Evolutionary conservation across 495 filamentous ascomycete genomes (phyloP), one percentile per base, ranked within the genome.

Genomic region (Penicillium arizonense): DNA sequence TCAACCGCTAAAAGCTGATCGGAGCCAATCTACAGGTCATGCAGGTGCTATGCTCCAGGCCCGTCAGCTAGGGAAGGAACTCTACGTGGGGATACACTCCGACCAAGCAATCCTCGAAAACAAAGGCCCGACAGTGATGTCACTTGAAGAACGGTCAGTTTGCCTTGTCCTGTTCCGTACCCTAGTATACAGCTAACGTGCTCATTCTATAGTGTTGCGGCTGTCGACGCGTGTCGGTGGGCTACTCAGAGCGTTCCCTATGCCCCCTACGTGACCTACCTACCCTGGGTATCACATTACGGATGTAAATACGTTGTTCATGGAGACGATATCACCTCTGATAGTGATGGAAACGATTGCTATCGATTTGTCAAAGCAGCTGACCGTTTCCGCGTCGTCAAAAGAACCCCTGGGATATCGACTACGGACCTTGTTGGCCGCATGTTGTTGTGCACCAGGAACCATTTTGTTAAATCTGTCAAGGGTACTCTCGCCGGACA

Each of bases 121-220:
- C 73, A 99, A 99, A 72, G 94, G 94, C 6, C 95, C 95, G 3
- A 96, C 93, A 4, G 94, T 99, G 45, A 99, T 99, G 94, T 90
- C 82, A 41, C 77, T 97, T 47, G 74, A 84, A 48, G 94, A 99
- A 77, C 88, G 94, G 84, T 89, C 57, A 53, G 75, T 70, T 46
- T 32, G 6, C 24, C 26, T 33, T 35, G 52, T 14, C 42, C 21
- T 36, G 21, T 36, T 16, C 14, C 40, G 12, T 6, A 5, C 13
- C 11, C 39, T 26, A 5, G 16, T 74, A 26, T 7, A 30, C 28
- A 30, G 64, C 55, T 76, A 51, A 69, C 44, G 14, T 33, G 18
- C 42, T 55, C 35, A 14, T 23, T 40, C 41, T 18, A 10, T 57
- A 86, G 83, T 48, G 73, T 95, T 46, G 80, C 90, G 43, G 91